Base-by-base conservation (phyloP, 441 rosid species). In the Euphorbia schlechtendalii region DNA sequence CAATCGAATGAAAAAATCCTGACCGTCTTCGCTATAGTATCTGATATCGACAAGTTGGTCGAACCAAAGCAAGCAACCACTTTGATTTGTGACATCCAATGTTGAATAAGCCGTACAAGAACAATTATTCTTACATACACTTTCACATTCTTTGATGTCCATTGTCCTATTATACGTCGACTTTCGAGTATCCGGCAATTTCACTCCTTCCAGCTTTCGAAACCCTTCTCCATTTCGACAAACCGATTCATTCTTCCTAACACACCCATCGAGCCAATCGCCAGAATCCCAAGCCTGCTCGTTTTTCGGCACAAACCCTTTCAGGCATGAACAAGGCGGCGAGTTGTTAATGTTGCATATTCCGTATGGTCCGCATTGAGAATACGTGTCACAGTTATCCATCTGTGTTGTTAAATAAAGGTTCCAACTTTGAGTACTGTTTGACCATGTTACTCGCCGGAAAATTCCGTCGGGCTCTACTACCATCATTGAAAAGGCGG, bases 21-120 rank as follows among this genome's bases (percentile, higher is more conserved):
- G 90, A 8, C 96, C 91, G 5, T 76, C 76, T 0, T 32, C 61
- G 0, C 68, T 60, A 51, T 83, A 83, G 25, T 78, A 74, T 66
- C 97, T 69, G 51, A 80, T 71, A 67, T 87, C 95, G 41, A 73
- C 5, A 53, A 90, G 71, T 7, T 82, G 81, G 1, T 68, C 84
- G n/a, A 73, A 74, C 93, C 97, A 93, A 43, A 77, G 73, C 65
- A 90, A 81, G 68, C 95, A 89, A 7, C 96, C 96, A 0, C 67
- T 62, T 10, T 83, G 86, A 24, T 78, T 76, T 9, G 63, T 59
- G 40, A 73, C 71, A 62, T 86, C 77, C n/a, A 76, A 52, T 46
- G 54, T 81, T 8, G 96, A 79, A 74, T 71, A 88, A 49, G 87
- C 96, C 0, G 88, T 83, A 60, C 96, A 93, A 28, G 84, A 76